These are phyloP conservation scores for Microsporum ferrugineum DNA, from an alignment of 2,329 filamentous ascomycete species.

Conservation along the genomic window DNA sequence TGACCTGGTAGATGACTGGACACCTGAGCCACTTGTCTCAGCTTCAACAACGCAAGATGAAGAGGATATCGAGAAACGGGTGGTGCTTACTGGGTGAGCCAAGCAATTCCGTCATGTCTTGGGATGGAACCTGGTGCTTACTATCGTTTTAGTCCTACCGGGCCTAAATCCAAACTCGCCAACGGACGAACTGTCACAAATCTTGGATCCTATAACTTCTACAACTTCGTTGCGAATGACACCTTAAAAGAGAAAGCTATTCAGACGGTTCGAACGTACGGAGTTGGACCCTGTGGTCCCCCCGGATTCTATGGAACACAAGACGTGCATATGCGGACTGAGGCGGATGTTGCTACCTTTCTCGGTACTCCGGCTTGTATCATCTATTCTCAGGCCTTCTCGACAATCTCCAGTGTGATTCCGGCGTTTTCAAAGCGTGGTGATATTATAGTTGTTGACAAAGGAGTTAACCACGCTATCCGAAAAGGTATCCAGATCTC, in stretches of 20 bases:
- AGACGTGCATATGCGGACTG: constrained; percentile 95
- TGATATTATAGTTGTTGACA: constrained; percentile 92
- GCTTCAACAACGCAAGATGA: constrained; percentile 64
- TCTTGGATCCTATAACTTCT: constrained; percentile 91
- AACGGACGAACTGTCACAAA: constrained; percentile 88
- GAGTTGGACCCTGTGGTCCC: constrained; percentile 90
- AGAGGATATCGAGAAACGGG: constrained; percentile 69
- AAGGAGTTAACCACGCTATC: constrained; percentile 84
- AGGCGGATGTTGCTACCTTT: constrained; percentile 83
- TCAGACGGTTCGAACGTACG: constrained; percentile 84
- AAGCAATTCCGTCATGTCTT: background rate
- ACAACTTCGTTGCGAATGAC: constrained; percentile 91
- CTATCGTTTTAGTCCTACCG: constrained; percentile 54
- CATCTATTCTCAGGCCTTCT: constrained; percentile 91
- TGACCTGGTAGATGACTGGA: constrained; percentile 93
- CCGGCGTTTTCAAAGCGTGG: constrained; percentile 94
- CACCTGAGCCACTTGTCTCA: constrained; percentile 78
- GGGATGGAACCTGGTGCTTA: background rate
- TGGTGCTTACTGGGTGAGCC: constrained; percentile 73
- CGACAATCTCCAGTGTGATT: constrained; percentile 92
- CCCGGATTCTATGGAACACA: constrained; percentile 98
- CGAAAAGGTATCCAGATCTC: constrained; percentile 90
- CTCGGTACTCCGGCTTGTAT: constrained; percentile 82
- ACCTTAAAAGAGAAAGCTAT: constrained; percentile 90
- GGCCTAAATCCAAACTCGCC: constrained; percentile 76